phyloP scores from a whole-genome alignment of 2,329 filamentous ascomycete genomes.

The Hysterium pulicare region DNA sequence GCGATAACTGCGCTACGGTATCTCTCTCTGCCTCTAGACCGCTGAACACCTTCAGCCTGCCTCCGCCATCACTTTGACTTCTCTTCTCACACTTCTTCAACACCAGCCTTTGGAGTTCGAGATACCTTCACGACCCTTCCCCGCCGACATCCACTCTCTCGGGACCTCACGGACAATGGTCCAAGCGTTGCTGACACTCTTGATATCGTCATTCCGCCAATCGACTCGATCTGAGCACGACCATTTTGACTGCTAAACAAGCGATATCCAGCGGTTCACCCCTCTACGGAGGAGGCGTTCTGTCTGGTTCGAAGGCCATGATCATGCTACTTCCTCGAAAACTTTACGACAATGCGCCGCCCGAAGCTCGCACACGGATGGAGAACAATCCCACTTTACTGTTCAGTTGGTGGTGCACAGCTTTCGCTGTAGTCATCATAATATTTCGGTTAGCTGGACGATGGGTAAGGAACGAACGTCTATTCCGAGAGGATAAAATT shows the following conservation, averaged over 20 bases:
- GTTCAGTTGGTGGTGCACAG: conserved; percentile 87
- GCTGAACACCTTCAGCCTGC: conserved; percentile 7
- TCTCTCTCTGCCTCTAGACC: conserved; percentile 6
- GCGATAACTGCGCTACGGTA: conserved; percentile 20
- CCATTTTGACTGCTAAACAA: conserved; percentile 23
- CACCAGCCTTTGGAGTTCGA: conserved; percentile 3
- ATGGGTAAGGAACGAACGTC: conserved; percentile 77
- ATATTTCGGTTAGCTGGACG: conserved; percentile 76
- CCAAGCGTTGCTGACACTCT: conserved; percentile 23
- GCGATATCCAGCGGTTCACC: conserved; percentile 33
- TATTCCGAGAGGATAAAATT: conserved; percentile 86
- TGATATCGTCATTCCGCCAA: conserved; percentile 13
- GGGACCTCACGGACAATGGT: conserved; percentile 36
- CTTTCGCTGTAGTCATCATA: conserved; percentile 81
- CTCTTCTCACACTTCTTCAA: conserved; percentile 1
- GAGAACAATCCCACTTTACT: conserved; percentile 85
- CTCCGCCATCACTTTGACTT: conserved; percentile 2
- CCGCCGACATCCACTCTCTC: conserved; percentile 22
- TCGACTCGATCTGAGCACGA: conserved; percentile 17
- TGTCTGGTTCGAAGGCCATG: conserved; percentile 20
- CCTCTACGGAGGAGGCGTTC: conserved; percentile 38
- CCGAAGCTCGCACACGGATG: conserved; percentile 47
- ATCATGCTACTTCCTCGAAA: conserved; percentile 35
- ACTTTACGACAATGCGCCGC: conserved; percentile 49
- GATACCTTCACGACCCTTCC: neutral